Percentiles rank a stretch among this genome's conserved stretches.
These are phyloP conservation scores for Clonostachys sp. DNA, from an alignment of 2,329 filamentous ascomycete species.

Conservation along the genomic window DNA sequence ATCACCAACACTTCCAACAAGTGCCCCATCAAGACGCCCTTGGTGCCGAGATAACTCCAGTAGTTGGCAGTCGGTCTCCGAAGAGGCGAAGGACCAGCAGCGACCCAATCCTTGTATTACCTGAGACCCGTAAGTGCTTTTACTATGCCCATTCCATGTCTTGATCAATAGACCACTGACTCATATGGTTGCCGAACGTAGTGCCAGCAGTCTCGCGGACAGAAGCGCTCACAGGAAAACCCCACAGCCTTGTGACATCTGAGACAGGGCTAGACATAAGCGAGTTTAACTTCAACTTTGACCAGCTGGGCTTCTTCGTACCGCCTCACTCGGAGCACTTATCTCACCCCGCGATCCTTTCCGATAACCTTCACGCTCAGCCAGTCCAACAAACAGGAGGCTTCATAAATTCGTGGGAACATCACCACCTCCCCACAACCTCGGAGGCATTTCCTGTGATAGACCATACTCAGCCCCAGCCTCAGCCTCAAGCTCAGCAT, in stretches of 20 bases:
- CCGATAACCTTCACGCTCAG: conserved; percentile 7
- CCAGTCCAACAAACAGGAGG: not conserved
- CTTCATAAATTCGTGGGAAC: conserved; percentile 16
- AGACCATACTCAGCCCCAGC: not conserved
- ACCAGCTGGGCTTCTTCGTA: conserved; percentile 21
- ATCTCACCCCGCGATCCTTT: conserved; percentile 16
- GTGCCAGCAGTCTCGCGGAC: conserved; percentile 17
- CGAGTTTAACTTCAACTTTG: conserved; percentile 28
- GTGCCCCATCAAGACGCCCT: conserved; percentile 3
- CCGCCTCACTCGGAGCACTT: conserved; percentile 16
- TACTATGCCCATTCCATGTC: conserved; percentile 4
- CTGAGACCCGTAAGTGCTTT: conserved; percentile 26
- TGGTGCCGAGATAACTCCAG: conserved; percentile 4
- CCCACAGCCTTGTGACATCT: conserved; percentile 17
- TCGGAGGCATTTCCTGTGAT: conserved; percentile 3
- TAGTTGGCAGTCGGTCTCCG: conserved; percentile 21
- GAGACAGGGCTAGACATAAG: conserved; percentile 19
- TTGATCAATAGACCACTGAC: conserved; percentile 11
- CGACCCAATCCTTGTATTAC: conserved; percentile 22
- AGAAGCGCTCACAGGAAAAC: conserved; percentile 12
- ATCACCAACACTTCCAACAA: conserved; percentile 1
- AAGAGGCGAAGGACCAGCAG: conserved; percentile 28
- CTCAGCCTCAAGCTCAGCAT: too few species aligned
- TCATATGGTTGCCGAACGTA: conserved; percentile 14
- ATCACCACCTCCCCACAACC: conserved; percentile 4